Percentiles rank a stretch among this genome's conserved stretches.
These are phyloP conservation scores for Corchorus capsularis DNA, from an alignment of 345 rosid genomes.

Conservation along the genomic window DNA sequence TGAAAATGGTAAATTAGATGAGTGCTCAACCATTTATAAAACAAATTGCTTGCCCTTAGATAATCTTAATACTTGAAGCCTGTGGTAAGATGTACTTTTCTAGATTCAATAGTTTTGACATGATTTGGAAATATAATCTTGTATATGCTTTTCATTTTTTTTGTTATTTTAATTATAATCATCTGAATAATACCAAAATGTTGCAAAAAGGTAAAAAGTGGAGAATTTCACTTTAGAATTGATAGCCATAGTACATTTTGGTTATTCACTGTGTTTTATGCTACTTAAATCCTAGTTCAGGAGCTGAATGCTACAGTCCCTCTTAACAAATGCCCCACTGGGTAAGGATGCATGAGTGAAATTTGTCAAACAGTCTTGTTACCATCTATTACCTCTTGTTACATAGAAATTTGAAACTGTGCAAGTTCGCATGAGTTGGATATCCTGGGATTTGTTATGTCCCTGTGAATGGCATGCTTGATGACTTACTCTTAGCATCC, in stretches of 20 bases:
- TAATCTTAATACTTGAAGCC: background rate
- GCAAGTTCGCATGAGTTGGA: background rate
- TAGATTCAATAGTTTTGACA: slow-evolving; percentile 8
- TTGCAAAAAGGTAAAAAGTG: background rate
- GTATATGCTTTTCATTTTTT: background rate
- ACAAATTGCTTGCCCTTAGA: background rate
- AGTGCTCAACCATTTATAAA: slow-evolving; percentile 3
- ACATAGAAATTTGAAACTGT: background rate
- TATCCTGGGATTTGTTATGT: background rate
- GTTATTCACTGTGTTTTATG: background rate
- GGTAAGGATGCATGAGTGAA: background rate
- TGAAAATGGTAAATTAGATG: slow-evolving; percentile 63
- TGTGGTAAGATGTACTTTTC: background rate
- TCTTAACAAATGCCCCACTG: background rate
- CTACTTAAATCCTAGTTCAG: background rate
- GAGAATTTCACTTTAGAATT: background rate
- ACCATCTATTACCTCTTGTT: background rate
- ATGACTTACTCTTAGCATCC: slow-evolving; percentile 4
- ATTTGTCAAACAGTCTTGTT: background rate
- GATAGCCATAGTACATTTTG: background rate
- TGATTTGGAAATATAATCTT: background rate
- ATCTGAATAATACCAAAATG: background rate
- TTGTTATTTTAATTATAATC: background rate
- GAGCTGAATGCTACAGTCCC: background rate
- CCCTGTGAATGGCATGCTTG: background rate